phyloP scores from a whole-genome alignment of 306 rosid genomes.

The Comarum palustre region DNA sequence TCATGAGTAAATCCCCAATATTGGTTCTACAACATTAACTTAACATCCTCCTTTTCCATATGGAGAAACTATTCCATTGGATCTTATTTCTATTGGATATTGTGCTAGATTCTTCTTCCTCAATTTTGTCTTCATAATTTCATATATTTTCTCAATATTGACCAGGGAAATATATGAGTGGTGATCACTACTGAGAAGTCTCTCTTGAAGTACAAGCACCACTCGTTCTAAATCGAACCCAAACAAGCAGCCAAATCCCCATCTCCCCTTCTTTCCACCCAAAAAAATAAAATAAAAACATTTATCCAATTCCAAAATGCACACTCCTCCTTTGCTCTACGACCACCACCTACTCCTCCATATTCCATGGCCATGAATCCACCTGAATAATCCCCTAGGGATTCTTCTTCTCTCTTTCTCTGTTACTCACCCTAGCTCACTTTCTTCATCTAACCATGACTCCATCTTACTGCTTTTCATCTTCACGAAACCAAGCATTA shows the following conservation, averaged over 20 bases:
- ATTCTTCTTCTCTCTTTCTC: constrained; percentile 9
- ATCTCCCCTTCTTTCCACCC: constrained; percentile 25
- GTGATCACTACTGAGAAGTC: constrained; percentile 4
- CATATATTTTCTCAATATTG: neutral
- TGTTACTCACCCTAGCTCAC: neutral
- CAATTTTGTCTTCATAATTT: neutral
- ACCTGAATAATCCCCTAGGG: constrained; percentile 41
- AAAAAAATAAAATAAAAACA: neutral
- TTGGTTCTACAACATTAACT: neutral
- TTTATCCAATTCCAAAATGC: constrained; percentile 28
- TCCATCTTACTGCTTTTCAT: constrained; percentile 54
- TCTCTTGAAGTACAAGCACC: constrained; percentile 32
- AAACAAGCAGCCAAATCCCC: constrained; percentile 42
- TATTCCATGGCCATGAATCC: constrained; percentile 55
- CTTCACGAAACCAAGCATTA: constrained; percentile 35
- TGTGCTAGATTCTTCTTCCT: neutral
- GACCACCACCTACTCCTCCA: constrained; percentile 18
- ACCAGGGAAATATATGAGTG: neutral
- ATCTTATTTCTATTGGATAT: neutral
- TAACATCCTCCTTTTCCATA: no score
- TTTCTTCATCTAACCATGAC: constrained; percentile 40
- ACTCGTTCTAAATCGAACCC: constrained; percentile 45
- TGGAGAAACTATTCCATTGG: no score
- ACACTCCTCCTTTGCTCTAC: constrained; percentile 30
- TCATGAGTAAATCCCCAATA: no score